phyloP scores from a whole-genome alignment of 495 filamentous ascomycete genomes.

The Lichina pygmaea region DNA sequence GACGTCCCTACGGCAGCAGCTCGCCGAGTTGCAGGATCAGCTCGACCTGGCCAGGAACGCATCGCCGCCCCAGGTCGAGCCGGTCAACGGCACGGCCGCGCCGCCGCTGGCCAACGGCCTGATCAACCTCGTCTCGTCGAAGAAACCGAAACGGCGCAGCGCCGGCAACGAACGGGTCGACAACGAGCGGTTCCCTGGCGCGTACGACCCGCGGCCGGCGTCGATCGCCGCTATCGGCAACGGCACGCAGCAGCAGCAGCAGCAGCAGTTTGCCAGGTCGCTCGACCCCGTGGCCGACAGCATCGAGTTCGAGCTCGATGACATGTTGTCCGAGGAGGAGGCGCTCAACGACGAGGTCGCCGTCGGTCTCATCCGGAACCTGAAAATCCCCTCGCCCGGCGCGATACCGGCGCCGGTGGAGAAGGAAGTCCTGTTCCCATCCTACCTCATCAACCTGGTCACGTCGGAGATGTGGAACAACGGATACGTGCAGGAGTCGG shows the following conservation, averaged over 20 bases:
- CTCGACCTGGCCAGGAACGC: slow-evolving; percentile 61
- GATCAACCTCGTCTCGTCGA: slow-evolving; percentile 89
- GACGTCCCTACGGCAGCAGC: slow-evolving; percentile 53
- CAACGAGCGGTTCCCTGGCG: slow-evolving; percentile 61
- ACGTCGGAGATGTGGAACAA: slow-evolving; percentile 99
- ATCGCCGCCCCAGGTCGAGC: slow-evolving; percentile 37
- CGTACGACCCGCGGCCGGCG: slow-evolving; percentile 82
- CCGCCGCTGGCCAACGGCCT: slow-evolving; percentile 36
- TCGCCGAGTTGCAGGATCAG: slow-evolving; percentile 75
- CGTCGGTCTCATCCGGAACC: slow-evolving; percentile 79
- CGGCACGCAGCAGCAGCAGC: slow-evolving; percentile 22
- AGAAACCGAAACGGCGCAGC: slow-evolving; percentile 89
- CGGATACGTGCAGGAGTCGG: slow-evolving; percentile 96
- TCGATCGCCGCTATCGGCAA: slow-evolving; percentile 43
- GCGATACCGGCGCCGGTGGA: slow-evolving; percentile 70
- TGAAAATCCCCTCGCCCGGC: slow-evolving; percentile 76
- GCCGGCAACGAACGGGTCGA: slow-evolving; percentile 70
- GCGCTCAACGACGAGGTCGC: slow-evolving; percentile 88
- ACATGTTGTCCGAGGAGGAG: slow-evolving; percentile 81
- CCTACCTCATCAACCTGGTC: slow-evolving; percentile 95
- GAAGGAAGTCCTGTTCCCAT: slow-evolving; percentile 96
- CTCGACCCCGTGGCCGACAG: slow-evolving; percentile 63
- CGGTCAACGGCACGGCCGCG: slow-evolving; percentile 35
- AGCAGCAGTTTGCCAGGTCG: slow-evolving; percentile 35
- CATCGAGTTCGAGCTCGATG: slow-evolving; percentile 79